Base-by-base conservation (phyloP, 176 grass and related monocot species). In the Rhipidocladum racemiflorum region DNA sequence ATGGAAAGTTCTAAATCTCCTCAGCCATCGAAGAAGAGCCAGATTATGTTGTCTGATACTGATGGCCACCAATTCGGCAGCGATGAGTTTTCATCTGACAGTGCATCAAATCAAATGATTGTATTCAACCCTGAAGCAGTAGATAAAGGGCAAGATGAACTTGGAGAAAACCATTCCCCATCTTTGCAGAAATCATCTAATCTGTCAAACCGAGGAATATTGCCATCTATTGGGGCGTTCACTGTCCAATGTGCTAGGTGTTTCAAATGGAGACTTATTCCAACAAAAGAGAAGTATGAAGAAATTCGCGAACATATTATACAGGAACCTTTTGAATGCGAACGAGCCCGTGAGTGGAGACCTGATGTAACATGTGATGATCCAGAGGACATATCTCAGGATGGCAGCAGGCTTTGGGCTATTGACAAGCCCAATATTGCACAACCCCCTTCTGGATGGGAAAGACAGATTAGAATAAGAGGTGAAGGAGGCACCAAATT, bases 231-330 rank as follows among this genome's bases (percentile, higher is more conserved):
- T 91, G 96, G 96, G 38, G 91, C 93, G 55, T 99, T 93, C 83
- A 95, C 96, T 25, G 87, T 99, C 75, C 96, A 99, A 59, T 99
- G 92, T 69, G 92, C 91, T 29, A 84, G 79, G 38, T 99, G 96
- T 86, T 99, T 95, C 81, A 99, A 99, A 89, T 99, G 96, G 96
- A 88, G 96, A 68, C 87, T 99, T 38, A 95, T 95, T 81, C 96
- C 96, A 61, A 93, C 92, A 48, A 99, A 99, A 89, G 80, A 91
- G 64, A 95, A 93, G 69, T 99, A 99, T 1, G 96, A 99, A 88
- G 90, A 90, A 79, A 95, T 99, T 68, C 90, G 96, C 29, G 96
- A 95, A 77, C 71, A 46, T 16, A 95, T 99, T 77, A 85, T 90
- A 80, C 84, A 99, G 76, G 72, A 90, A 49, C 92, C 89, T 65